phyloP scores from a whole-genome alignment of 768 basidiomycete genomes.

The Guyanaporus albipodus region DNA sequence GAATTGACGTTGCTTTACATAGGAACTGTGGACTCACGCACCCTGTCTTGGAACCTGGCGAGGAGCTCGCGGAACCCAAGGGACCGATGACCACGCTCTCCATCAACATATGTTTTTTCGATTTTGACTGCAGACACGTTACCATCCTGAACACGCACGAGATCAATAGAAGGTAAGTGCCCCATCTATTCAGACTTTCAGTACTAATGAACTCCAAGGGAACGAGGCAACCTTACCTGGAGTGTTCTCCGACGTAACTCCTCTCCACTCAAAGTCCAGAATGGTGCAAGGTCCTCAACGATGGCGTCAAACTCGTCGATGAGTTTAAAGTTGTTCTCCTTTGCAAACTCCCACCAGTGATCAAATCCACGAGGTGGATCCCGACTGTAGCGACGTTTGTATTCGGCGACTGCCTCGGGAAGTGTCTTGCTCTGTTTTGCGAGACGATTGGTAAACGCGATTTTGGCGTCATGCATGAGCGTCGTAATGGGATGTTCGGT shows the following conservation, averaged over 20 bases:
- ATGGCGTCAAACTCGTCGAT: too few relatives aligned
- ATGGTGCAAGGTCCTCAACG: constrained; percentile 83
- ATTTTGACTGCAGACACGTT: constrained; percentile 55
- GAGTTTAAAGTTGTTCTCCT: too few relatives aligned
- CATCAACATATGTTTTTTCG: constrained; percentile 50
- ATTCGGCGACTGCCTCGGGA: constrained; percentile 74
- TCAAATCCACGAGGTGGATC: too few relatives aligned
- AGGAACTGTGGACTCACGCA: too few relatives aligned
- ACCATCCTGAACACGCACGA: constrained; percentile 74
- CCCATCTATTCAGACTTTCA: constrained; percentile 49
- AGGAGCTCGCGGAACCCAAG: constrained; percentile 75
- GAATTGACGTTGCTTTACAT: too few relatives aligned
- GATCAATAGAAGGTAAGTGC: constrained; percentile 75
- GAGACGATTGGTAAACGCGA: constrained; percentile 62
- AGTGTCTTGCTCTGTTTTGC: constrained; percentile 77
- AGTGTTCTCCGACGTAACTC: constrained; percentile 63
- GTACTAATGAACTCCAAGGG: not conserved
- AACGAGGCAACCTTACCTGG: constrained; percentile 39
- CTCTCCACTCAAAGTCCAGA: constrained; percentile 68
- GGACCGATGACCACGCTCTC: constrained; percentile 74
- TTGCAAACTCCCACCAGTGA: too few relatives aligned
- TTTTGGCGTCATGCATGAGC: constrained; percentile 81
- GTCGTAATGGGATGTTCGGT: constrained; percentile 73
- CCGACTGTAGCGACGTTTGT: constrained; percentile 70
- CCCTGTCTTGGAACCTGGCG: constrained; percentile 62